Conservation (phyloP, 768 basidiomycete species). For the Leccinum boreale region DNA sequence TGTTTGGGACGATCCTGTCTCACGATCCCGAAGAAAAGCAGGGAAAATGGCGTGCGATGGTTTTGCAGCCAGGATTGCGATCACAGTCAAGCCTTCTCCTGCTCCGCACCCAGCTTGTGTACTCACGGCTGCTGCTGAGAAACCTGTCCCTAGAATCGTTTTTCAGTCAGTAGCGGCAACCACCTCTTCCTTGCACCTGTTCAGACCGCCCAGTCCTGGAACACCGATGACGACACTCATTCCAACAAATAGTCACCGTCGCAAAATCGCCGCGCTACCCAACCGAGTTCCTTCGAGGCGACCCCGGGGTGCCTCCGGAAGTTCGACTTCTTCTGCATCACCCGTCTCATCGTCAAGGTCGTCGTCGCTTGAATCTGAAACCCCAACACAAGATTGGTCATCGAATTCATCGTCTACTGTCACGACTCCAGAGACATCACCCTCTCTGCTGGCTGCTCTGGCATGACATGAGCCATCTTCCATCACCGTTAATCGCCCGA, state of each 20-base stretch:
- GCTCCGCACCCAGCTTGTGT: constrained; percentile 21
- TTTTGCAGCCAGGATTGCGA: constrained; percentile 7
- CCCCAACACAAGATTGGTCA: not conserved
- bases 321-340: not conserved
- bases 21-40: constrained; percentile 3
- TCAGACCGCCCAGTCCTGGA: constrained; percentile 18
- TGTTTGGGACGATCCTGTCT: constrained; percentile 5
- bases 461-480: not conserved
- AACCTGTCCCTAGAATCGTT: not conserved
- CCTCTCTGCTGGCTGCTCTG: not conserved
- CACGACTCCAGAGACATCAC: not conserved
- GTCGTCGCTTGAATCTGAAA: not conserved
- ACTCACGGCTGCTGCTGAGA: not conserved
- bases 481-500: not conserved
- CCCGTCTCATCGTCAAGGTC: not conserved
- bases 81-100: constrained; percentile 11
- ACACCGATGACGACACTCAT: constrained; percentile 14
- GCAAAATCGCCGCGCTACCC: constrained; percentile 25
- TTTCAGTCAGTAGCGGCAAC: constrained; percentile 3
- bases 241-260: not conserved
- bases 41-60: not conserved
- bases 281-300: constrained; percentile 21
- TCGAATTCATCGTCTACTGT: not conserved
- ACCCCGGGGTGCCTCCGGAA: not conserved
- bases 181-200: constrained; percentile 11